Percentiles rank a stretch among this genome's conserved stretches.
These are phyloP conservation scores for Inonotus obliquus DNA, from an alignment of 1,284 basidiomycete species.

Conservation along the genomic window DNA sequence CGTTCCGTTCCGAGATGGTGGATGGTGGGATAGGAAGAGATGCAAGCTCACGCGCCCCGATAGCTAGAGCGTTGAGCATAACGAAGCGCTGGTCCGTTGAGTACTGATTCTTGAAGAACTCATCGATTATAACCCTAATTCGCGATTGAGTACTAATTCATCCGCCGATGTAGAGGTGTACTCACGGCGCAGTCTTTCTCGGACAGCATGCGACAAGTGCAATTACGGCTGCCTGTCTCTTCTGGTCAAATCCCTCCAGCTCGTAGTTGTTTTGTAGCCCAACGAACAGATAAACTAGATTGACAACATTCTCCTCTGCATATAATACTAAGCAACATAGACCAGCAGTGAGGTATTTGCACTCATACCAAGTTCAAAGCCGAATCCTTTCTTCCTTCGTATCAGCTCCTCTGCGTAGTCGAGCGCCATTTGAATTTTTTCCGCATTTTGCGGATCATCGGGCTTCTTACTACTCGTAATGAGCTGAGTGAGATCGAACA, in stretches of 20 bases:
- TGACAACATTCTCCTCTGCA: slow-evolving; percentile 83
- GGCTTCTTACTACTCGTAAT: slow-evolving; percentile 47
- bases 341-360: not conserved
- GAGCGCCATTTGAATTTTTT: slow-evolving; percentile 75
- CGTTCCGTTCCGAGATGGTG: slow-evolving; percentile 34
- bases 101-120: slow-evolving; percentile 91
- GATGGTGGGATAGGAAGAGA: slow-evolving; percentile 53
- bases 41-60: slow-evolving; percentile 83
- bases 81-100: slow-evolving; percentile 79
- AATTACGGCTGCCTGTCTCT: slow-evolving; percentile 70
- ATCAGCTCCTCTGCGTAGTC: slow-evolving; percentile 77
- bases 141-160: slow-evolving; percentile 6
- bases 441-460: slow-evolving; percentile 65
- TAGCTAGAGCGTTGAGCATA: slow-evolving; percentile 81
- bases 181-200: slow-evolving; percentile 73
- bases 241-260: slow-evolving; percentile 72
- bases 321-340: slow-evolving; percentile 2
- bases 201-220: slow-evolving; percentile 82
- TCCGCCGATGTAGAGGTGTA: slow-evolving; percentile 21
- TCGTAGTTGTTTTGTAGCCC: slow-evolving; percentile 83
- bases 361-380: slow-evolving; percentile 73
- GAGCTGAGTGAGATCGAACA: slow-evolving; percentile 73
- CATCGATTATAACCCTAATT: slow-evolving; percentile 76
- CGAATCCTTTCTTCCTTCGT: slow-evolving; percentile 75
- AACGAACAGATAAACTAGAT: slow-evolving; percentile 71